These are phyloP conservation scores for Heterobasidion parviporum DNA, from an alignment of 1,284 basidiomycete genomes.

Conservation along the genomic window DNA sequence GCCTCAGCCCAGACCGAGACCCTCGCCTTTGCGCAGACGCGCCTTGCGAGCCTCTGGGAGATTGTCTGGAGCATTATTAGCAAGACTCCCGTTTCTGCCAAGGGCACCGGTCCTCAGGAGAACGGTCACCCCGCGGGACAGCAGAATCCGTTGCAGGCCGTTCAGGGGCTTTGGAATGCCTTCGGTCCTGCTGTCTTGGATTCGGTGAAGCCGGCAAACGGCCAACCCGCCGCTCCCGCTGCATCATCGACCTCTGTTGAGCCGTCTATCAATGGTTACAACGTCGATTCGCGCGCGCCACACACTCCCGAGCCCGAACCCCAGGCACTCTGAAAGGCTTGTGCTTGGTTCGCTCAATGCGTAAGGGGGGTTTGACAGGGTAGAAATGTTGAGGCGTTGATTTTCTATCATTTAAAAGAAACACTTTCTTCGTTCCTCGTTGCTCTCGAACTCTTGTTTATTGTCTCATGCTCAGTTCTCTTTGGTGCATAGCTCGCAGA, in stretches of 20 bases:
- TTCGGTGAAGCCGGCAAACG: background rate
- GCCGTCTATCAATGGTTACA: constrained; percentile 1
- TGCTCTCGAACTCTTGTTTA: background rate
- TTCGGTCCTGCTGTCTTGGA: constrained; percentile 5
- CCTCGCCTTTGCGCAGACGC: constrained; percentile 42
- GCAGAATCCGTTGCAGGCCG: constrained; percentile 2
- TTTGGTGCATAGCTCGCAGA: background rate
- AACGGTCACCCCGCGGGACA: constrained; percentile 1
- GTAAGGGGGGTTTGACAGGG: background rate
- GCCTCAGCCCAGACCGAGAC: constrained; percentile 42
- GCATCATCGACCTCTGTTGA: background rate
- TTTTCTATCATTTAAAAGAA: background rate
- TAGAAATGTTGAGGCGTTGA: background rate
- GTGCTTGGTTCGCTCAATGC: background rate
- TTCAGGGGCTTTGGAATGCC: constrained; percentile 8
- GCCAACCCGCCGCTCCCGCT: background rate
- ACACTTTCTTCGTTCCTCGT: background rate
- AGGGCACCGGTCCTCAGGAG: background rate
- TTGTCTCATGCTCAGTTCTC: background rate
- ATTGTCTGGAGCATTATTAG: constrained; percentile 34
- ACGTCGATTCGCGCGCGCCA: constrained; percentile 1
- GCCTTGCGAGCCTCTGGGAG: constrained; percentile 38
- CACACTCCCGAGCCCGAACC: background rate
- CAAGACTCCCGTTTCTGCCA: constrained; percentile 21
- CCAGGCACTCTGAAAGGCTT: background rate